These are phyloP conservation scores for Phaeotremella fagi DNA, from an alignment of 768 basidiomycete species.

Conservation along the genomic window DNA sequence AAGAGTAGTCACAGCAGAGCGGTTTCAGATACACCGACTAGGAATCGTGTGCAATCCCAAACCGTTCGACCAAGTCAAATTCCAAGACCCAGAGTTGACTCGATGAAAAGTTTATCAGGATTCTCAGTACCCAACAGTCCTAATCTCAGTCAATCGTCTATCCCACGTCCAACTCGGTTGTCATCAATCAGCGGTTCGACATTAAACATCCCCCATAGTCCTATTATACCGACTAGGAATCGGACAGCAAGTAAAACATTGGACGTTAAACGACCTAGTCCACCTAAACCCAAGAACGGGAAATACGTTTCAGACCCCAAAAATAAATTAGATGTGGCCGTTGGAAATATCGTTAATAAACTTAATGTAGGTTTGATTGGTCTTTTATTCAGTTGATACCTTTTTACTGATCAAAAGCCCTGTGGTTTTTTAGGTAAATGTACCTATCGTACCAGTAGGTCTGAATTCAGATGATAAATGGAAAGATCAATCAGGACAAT, in stretches of 20 bases:
- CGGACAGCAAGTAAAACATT: conserved; percentile 56
- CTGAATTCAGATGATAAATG: conserved; percentile 58
- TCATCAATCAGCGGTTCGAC: conserved; percentile 43
- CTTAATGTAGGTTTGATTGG: conserved; percentile 57
- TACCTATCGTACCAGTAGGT: conserved; percentile 43
- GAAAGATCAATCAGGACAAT: conserved; percentile 89
- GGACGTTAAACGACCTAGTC: not conserved
- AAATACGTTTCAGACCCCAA: conserved; percentile 86
- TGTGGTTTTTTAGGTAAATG: conserved; percentile 25
- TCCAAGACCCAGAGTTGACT: not conserved
- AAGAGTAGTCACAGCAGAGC: conserved; percentile 1
- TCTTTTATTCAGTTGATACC: too few species aligned
- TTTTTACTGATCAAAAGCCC: too few species aligned
- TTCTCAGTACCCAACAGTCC: not conserved
- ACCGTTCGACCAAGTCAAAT: not conserved
- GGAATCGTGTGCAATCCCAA: not conserved
- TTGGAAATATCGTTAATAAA: conserved; percentile 85
- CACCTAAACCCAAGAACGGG: conserved; percentile 25
- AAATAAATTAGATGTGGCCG: conserved; percentile 84
- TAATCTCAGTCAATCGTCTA: conserved; percentile 2
- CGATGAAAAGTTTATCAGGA: not conserved
- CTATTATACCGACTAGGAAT: too few species aligned
- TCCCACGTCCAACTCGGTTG: conserved; percentile 8
- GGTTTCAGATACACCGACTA: conserved; percentile 12
- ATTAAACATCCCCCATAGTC: conserved; percentile 67